Evolutionary conservation across 495 filamentous ascomycete genomes (phyloP), one percentile per base, ranked within the genome.

Genomic region (Hypoxylon crocopeplum): DNA sequence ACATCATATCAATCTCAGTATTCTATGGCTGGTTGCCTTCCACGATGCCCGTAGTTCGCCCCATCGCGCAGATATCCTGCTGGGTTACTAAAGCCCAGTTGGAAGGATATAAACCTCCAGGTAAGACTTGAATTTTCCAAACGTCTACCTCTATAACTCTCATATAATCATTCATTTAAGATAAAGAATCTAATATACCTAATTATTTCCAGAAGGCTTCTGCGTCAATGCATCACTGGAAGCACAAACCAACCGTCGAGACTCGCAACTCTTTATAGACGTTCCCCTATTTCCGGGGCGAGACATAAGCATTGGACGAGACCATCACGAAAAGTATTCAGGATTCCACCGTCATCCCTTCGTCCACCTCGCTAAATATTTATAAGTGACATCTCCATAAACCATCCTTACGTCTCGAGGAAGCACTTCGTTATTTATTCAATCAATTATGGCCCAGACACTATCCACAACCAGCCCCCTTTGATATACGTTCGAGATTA

Each of bases 391-490:
- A 67, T 81, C 34, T 68, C 70, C 13, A 58, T 86, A 21, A 29
- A 67, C 0, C 66, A 82, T 48, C 67, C 61, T 0, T 57, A 67
- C 8, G 73, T 88, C 16, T 90, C 86, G 2, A 83, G 81, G 29
- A 72, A 71, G 29, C 86, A 89, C 44, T 66, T 87, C 11, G 80
- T 81, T n/a, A 78, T 89, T 19, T 88, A 87, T 68, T 82, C 80
- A 1, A 72, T 88, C 19, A 59, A 81, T 2, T 84, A 79, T 57
- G 77, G 81, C 25, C 33, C 60, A n/a, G 66, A 74, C 8, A 72
- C 78, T 37, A 38, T 66, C n/a, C 30, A 62, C 0, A 63, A 69
- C 3, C 65, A 79, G 29, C 59, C 59, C 5, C 82, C 83, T 0
- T 67, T 88, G 22, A 73, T 88, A 4, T 89, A 87, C 46, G 83